phyloP scores from a whole-genome alignment of 345 rosid genomes.

The Eucalyptus lansdowneana region DNA sequence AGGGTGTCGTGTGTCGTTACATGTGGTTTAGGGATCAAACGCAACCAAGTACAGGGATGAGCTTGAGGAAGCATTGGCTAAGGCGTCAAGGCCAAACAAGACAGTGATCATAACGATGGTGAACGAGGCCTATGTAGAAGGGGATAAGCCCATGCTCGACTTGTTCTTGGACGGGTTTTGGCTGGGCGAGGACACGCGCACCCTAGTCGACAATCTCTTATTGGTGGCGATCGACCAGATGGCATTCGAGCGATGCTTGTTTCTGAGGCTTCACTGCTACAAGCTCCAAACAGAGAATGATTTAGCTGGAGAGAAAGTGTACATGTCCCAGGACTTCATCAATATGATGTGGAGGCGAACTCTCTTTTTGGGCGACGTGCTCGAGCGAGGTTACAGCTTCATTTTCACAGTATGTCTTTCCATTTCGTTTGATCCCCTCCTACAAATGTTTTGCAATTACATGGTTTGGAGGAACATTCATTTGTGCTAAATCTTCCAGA shows the following conservation, averaged over 20 bases:
- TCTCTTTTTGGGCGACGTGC: slow-evolving; percentile 41
- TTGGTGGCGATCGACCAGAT: slow-evolving; percentile 48
- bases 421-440: background rate
- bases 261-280: slow-evolving; percentile 64
- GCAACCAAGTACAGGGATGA: background rate
- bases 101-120: slow-evolving; percentile 20
- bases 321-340: slow-evolving; percentile 58
- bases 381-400: slow-evolving; percentile 51
- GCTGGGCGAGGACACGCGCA: slow-evolving; percentile 46
- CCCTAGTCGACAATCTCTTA: slow-evolving; percentile 29
- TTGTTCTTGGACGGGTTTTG: slow-evolving; percentile 59
- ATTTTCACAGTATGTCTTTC: slow-evolving; percentile 43
- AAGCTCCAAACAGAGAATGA: slow-evolving; percentile 32
- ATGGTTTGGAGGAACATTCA: background rate
- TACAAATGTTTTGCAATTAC: background rate
- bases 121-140: slow-evolving; percentile 40
- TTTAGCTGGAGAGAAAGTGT: slow-evolving; percentile 36
- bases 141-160: slow-evolving; percentile 44
- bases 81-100: background rate
- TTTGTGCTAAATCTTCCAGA: background rate
- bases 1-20: background rate
- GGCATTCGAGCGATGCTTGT: slow-evolving; percentile 46
- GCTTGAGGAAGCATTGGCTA: background rate
- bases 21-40: background rate
- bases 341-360: slow-evolving; percentile 91